Evolutionary conservation across 768 basidiomycete species (phyloP).

Genomic region (Boletellus ananas): DNA sequence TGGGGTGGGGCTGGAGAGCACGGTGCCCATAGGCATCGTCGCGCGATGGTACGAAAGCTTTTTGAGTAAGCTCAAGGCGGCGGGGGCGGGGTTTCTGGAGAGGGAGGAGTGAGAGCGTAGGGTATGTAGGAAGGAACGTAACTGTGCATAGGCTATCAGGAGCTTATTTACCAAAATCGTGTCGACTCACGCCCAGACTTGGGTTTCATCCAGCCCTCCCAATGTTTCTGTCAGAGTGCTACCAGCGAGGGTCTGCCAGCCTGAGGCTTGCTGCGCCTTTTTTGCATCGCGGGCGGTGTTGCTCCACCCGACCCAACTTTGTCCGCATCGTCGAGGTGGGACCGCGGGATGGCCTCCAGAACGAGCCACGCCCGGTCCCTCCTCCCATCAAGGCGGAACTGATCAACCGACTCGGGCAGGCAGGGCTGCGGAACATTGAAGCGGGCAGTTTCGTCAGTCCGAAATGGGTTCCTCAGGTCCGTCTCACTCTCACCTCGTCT

Average conservation of each 20-base stretch:
- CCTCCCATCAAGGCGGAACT: slow-evolving; percentile 75
- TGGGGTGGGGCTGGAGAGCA: slow-evolving; percentile 44
- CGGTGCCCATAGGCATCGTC: slow-evolving; percentile 60
- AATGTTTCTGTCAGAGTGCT: slow-evolving; percentile 10
- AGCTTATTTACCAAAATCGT: slow-evolving; percentile 3
- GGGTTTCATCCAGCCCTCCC: background rate
- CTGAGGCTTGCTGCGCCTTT: background rate
- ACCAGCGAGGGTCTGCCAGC: background rate
- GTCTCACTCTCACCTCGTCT: slow-evolving; percentile 3
- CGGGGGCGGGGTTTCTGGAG: slow-evolving; percentile 63
- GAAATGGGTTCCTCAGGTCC: slow-evolving; percentile 87
- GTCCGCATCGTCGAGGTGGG: slow-evolving; percentile 80
- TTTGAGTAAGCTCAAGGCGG: slow-evolving; percentile 51
- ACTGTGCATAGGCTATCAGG: background rate
- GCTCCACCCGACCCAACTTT: slow-evolving; percentile 17
- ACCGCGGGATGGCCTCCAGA: slow-evolving; percentile 89
- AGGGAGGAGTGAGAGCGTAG: slow-evolving; percentile 21
- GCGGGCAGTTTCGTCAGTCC: slow-evolving; percentile 89
- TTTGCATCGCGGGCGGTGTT: background rate
- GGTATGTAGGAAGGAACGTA: background rate
- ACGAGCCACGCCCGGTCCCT: slow-evolving; percentile 72
- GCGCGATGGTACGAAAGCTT: slow-evolving; percentile 73
- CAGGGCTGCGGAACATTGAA: slow-evolving; percentile 72
- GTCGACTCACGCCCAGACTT: background rate
- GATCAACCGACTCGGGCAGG: slow-evolving; percentile 64